Base-by-base conservation (phyloP, 495 filamentous ascomycete species). In the Lophium mytilinum region DNA sequence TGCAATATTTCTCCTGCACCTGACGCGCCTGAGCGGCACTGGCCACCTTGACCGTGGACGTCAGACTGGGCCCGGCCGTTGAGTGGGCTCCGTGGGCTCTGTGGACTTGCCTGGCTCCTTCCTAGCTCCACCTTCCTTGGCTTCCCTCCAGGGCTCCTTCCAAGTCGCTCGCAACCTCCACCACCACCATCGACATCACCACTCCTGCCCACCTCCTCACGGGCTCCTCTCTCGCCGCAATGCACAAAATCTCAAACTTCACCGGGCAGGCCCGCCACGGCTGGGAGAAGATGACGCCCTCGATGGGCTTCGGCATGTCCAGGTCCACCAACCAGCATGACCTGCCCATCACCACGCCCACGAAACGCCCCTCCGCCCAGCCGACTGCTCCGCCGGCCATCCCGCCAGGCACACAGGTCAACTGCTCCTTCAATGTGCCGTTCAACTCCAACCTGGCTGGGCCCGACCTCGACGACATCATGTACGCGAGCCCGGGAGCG, bases 211-310 rank as follows among this genome's bases (percentile, higher is more conserved):
- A 21, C 33, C 52, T 39, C 24, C 54, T 34, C 57, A 52, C 36
- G 50, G 57, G 59, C 56, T 55, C 53, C 51, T 39, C 62, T 51
- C 47, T 50, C 33, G 9, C 64, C 35, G 58, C 37, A 62, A 95
- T 96, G 90, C 91, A 95, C 79, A 94, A 92, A 76, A 84, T 96
- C 68, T 83, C 86, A 73, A 91, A 88, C 75, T 89, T 94, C 66
- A 84, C 83, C 62, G 82, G 82, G 70, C 74, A 76, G 61, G 83
- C 83, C 80, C 87, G 90, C 77, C 89, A 94, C 83, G 91, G 89
- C 80, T 88, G 86, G 79, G 89, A 94, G 76, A 83, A 88, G 78
- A 92, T 93, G 82, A 82, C 82, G 68, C 88, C 86, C 61, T 85
- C 88, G 24, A 65, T 70, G 60, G 67, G 66, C 60, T 74, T 74